Conservation (phyloP, 129 eudicot species). For the Glebionis coronaria region DNA sequence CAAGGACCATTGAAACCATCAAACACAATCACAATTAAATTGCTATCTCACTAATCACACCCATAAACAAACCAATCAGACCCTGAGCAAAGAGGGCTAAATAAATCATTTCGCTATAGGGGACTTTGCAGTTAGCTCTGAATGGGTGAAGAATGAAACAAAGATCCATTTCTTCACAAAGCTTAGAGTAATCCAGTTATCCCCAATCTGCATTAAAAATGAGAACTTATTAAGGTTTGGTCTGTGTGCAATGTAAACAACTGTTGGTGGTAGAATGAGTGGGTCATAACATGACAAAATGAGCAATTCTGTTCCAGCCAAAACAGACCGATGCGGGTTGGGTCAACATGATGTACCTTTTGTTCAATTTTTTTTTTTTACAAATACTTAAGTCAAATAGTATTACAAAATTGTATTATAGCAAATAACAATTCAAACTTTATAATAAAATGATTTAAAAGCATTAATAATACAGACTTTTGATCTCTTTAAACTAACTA, state of each 20-base stretch:
- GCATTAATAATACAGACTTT: no score
- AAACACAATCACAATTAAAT: constrained; percentile 16
- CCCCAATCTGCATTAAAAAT: constrained; percentile 25
- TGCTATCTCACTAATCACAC: constrained; percentile 17
- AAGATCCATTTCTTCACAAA: constrained; percentile 15
- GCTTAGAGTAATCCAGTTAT: constrained; percentile 15
- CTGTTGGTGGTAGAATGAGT: no score
- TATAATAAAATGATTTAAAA: no score
- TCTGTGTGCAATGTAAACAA: neutral
- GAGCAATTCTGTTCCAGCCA: no score
- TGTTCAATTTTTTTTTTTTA: no score
- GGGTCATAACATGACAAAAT: no score
- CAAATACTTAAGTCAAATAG: no score
- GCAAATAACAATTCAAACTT: no score
- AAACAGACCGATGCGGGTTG: no score
- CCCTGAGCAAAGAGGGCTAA: constrained; percentile 10
- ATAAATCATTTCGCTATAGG: constrained; percentile 14
- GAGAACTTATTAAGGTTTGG: neutral
- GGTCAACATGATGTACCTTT: no score
- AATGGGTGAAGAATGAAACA: constrained; percentile 9
- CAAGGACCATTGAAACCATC: neutral
- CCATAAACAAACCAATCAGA: constrained; percentile 14
- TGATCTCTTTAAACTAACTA: no score
- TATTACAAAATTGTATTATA: no score
- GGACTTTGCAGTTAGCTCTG: constrained; percentile 10